Base-by-base conservation (phyloP, 345 rosid genomes). In the Citrus medica region DNA sequence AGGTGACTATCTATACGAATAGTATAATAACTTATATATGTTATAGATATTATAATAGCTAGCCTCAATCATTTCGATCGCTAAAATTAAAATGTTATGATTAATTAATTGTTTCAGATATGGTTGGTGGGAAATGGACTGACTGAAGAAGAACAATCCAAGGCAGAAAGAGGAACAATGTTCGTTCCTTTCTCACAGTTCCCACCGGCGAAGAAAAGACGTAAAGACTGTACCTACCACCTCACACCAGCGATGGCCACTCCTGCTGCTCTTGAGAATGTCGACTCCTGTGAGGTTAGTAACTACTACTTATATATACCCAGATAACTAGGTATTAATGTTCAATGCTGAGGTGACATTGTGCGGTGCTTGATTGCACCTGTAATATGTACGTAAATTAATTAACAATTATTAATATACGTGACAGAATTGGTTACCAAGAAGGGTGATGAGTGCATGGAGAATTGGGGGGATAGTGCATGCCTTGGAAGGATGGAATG, bases 131-230 rank as follows among this genome's bases (percentile, higher is more conserved):
- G 90, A 65, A 89, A 87, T 72, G 88, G 79, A n/a, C 46, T 90
- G 53, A 67, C 71, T 55, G 84, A 77, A 60, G 80, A 87, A 46
- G 91, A 91, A 22, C 92, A 91, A 48, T 74, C 32, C 66, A 83
- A 85, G 82, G 95, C 95, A 25, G 46, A 64, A 60, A 69, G 81
- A 77, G 91, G 94, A 77, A 88, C 95, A 12, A 6, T 80, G 0
- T 91, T 90, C 68, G 75, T 93, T 75, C 95, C 97, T 2, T 85
- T 87, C 79, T 84, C 95, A 2, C 92, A 84, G 5, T 85, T 91
- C 67, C 91, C 95, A 35, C 89, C 85, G 4, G 48, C 48, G 0
- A 81, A 64, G 40, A 71, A 85, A 79, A 0, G 69, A 14, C 78
- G 92, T 9, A 82, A 76, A 6, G 86, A 91, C 70, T 91, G 94